Evolutionary conservation across 2,329 filamentous ascomycete species (phyloP).

Genomic region (Aureobasidium zeae): DNA sequence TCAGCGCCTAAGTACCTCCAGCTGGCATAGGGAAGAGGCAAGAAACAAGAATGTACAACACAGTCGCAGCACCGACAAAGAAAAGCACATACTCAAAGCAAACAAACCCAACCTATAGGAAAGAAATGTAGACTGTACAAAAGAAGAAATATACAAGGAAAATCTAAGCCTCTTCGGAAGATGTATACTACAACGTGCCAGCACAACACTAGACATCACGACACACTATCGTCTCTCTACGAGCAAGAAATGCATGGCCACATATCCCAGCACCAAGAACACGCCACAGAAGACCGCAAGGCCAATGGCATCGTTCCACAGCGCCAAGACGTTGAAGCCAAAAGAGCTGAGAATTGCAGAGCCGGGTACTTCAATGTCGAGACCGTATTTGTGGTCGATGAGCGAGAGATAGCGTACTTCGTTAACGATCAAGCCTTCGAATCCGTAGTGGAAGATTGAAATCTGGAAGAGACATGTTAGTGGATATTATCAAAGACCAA

Average conservation of each 20-base stretch:
- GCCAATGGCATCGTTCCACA: constrained; percentile 77
- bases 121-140: background rate
- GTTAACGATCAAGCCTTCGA: constrained; percentile 93
- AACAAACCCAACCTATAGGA: no score
- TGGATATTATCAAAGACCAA: background rate
- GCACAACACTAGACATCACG: constrained; percentile 1
- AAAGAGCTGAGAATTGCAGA: constrained; percentile 91
- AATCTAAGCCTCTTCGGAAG: background rate
- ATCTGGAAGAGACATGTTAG: constrained; percentile 39
- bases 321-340: constrained; percentile 78
- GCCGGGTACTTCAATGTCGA: constrained; percentile 92
- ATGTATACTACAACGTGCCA: background rate
- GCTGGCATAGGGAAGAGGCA: no score
- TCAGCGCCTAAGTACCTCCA: no score
- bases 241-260: constrained; percentile 85
- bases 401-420: constrained; percentile 86
- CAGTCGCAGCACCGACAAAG: no score
- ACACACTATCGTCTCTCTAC: constrained; percentile 66
- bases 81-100: no score
- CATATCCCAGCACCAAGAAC: constrained; percentile 82
- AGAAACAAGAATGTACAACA: no score
- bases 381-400: constrained; percentile 87
- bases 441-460: constrained; percentile 97
- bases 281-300: constrained; percentile 70
- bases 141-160: background rate